Conservation (phyloP, 2,329 filamentous ascomycete species). For the Aspergillus phoenicis region DNA sequence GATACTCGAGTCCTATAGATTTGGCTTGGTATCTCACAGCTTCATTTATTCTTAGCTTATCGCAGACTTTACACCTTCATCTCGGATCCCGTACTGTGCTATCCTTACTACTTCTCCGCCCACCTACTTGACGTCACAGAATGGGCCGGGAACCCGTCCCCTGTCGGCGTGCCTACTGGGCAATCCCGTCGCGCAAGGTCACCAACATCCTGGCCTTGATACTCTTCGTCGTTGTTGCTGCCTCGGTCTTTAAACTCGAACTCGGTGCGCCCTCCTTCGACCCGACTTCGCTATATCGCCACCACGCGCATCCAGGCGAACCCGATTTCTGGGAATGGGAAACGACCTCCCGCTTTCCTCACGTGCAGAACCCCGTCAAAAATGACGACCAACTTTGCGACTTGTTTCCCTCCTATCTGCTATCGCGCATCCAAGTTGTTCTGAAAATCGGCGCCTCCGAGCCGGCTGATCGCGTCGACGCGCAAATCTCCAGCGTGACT, state of each 20-base stretch:
- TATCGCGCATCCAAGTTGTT: slow-evolving; percentile 50
- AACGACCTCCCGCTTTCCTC: slow-evolving; percentile 22
- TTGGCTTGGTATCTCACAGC: neutral
- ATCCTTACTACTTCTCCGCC: too few relatives aligned
- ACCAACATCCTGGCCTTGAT: slow-evolving; percentile 12
- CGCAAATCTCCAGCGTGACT: slow-evolving; percentile 57
- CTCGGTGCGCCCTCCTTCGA: slow-evolving; percentile 5
- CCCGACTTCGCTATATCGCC: slow-evolving; percentile 12
- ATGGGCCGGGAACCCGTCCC: slow-evolving; percentile 4
- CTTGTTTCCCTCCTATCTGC: slow-evolving; percentile 38
- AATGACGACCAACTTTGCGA: slow-evolving; percentile 20
- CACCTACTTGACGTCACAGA: neutral
- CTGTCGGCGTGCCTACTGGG: neutral
- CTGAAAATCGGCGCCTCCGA: slow-evolving; percentile 56
- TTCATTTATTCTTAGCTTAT: neutral
- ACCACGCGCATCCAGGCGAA: neutral
- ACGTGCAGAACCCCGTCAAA: neutral
- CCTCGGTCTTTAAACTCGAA: slow-evolving; percentile 13
- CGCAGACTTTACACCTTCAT: too few relatives aligned
- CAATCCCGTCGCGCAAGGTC: slow-evolving; percentile 6
- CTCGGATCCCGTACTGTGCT: too few relatives aligned
- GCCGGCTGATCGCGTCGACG: slow-evolving; percentile 42
- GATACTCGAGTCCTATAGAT: neutral
- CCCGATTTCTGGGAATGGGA: slow-evolving; percentile 29
- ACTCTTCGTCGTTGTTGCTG: slow-evolving; percentile 1